A percentile compares a stretch with the other conserved stretches of the same genome.
Evolutionary conservation across 2,329 filamentous ascomycete species (phyloP).

Genomic region (Nakataea oryzae): DNA sequence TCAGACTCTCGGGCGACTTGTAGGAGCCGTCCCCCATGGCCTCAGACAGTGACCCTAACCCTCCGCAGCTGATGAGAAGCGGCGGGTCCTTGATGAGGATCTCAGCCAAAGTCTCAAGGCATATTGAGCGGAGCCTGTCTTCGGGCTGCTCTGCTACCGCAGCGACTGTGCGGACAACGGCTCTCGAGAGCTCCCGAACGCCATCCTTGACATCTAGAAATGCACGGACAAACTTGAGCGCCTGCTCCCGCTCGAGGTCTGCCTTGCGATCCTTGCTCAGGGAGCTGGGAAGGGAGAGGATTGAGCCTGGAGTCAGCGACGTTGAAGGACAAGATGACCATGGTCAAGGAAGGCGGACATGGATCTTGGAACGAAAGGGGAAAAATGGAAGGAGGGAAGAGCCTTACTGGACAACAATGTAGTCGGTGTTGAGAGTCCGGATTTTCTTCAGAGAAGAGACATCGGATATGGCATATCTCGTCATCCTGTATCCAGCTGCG

Average conservation of each 20-base stretch:
- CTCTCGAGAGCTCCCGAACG: conserved; percentile 74
- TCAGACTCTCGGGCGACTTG: conserved; percentile 82
- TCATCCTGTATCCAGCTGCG: conserved; percentile 86
- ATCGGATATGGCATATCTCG: conserved; percentile 90
- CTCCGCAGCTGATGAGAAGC: conserved; percentile 72
- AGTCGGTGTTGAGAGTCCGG: conserved; percentile 79
- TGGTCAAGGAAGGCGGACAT: not conserved
- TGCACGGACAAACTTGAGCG: conserved; percentile 87
- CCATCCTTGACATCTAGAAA: conserved; percentile 95
- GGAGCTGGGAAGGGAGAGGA: conserved; percentile 37
- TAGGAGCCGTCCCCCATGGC: conserved; percentile 85
- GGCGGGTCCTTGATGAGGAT: conserved; percentile 79
- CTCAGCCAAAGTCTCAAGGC: conserved; percentile 85
- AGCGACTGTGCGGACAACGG: conserved; percentile 80
- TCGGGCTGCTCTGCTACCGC: conserved; percentile 81
- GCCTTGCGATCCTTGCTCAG: conserved; percentile 93
- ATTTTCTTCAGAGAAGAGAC: conserved; percentile 82
- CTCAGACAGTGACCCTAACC: conserved; percentile 80
- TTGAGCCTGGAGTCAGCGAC: not conserved
- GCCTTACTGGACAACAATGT: conserved; percentile 64
- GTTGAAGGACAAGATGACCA: not conserved
- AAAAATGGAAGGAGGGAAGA: not conserved
- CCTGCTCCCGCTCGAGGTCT: conserved; percentile 94
- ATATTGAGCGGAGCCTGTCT: conserved; percentile 81
- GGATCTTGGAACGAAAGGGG: not conserved